Conservation (phyloP, 768 basidiomycete genomes). For the Tulasnella sp. region DNA sequence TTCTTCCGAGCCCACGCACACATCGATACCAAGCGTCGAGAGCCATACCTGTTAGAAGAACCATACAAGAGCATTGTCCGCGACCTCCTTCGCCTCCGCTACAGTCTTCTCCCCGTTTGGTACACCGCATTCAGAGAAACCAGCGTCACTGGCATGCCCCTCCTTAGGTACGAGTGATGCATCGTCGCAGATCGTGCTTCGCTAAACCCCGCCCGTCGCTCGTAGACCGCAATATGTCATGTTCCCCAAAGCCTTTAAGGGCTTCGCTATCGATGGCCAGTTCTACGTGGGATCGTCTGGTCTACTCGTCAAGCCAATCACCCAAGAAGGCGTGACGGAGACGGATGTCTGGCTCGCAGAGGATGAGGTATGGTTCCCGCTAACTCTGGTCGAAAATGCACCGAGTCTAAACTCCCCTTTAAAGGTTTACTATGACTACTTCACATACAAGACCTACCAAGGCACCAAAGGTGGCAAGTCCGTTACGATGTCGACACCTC, state of each 20-base stretch:
- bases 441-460: slow-evolving; percentile 62
- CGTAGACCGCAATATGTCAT: slow-evolving; percentile 89
- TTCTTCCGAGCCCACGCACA: slow-evolving; percentile 99
- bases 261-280: slow-evolving; percentile 90
- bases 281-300: slow-evolving; percentile 88
- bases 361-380: slow-evolving; percentile 54
- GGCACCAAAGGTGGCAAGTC: slow-evolving; percentile 60
- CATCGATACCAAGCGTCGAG: slow-evolving; percentile 94
- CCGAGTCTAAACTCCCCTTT: neutral
- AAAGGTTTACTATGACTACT: slow-evolving; percentile 94
- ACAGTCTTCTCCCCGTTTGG: slow-evolving; percentile 87
- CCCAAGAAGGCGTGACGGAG: slow-evolving; percentile 62
- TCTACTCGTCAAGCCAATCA: slow-evolving; percentile 87
- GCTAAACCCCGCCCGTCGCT: neutral
- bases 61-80: slow-evolving; percentile 81
- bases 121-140: slow-evolving; percentile 96
- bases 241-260: slow-evolving; percentile 83
- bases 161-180: slow-evolving; percentile 60
- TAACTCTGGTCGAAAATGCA: neutral
- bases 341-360: slow-evolving; percentile 80
- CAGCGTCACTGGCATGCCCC: slow-evolving; percentile 71
- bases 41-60: slow-evolving; percentile 88
- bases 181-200: neutral
- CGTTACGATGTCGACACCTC: slow-evolving; percentile 72
- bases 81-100: slow-evolving; percentile 74